Base-by-base conservation (phyloP, 139 green algal genomes). In the Tetratostichococcus sp. region DNA sequence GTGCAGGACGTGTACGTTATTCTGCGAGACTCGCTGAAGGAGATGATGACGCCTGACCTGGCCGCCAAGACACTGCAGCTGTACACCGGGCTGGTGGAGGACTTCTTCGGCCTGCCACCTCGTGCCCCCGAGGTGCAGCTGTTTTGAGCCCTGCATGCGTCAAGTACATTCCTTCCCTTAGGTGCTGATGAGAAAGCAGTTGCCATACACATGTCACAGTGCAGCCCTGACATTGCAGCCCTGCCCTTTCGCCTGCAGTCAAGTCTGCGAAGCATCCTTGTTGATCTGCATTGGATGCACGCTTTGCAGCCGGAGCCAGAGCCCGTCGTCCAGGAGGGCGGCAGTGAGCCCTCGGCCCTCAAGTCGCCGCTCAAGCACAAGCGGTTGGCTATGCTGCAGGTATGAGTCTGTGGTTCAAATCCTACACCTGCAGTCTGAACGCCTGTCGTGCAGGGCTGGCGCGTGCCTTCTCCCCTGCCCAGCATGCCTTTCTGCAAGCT, bases 51-150 rank as follows among this genome's bases (percentile, higher is more conserved):
- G 19, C 39, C 42, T 0, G 82, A 88, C 43, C 58, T 77, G 32
- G 74, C 69, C 22, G 19, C 71, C 19, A 35, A 65, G 57, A 82
- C 91, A 0, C 76, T 96, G 75, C 68, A 75, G n/a, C 84, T 97
- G 25, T 97, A 91, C 89, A 83, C 84, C 34, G 67, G 73, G 22
- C 89, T 97, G 25, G 67, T 98, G 22, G 95, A 99, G 86, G 78
- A 86, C 0, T 92, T 97, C 73, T 95, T 98, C 73, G 89, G 89
- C 35, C 72, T 97, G 70, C 79, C 79, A 21, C 19, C 70, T 30
- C 86, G 84, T 67, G 75, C 67, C 1, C 69, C 82, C 16, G 73
- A 80, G 50, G 77, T 84, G 71, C 17, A 28, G n/a, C 17, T n/a
- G 50, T 17, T 28, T 8, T 2, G 19, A 26, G 14, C 17, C 4